These are phyloP conservation scores for Obelidium mucronatum DNA, from an alignment of 192 early-diverging fungal species.

Conservation along the genomic window DNA sequence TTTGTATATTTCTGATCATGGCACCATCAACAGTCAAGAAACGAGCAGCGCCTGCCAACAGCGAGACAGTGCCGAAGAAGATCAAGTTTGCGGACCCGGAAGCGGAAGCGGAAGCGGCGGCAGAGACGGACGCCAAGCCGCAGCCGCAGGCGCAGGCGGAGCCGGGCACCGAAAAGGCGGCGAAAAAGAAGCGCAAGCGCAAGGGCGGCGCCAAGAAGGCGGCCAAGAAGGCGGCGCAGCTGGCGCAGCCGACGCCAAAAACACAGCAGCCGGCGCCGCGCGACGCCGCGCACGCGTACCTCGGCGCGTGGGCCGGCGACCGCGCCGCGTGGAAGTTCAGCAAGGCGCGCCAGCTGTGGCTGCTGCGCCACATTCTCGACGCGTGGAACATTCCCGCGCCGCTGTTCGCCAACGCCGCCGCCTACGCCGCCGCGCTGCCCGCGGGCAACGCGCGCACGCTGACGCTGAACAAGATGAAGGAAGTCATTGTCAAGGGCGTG, in stretches of 20 bases:
- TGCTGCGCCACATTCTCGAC: conserved; percentile 17
- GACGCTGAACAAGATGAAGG: neutral
- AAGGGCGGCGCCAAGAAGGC: conserved; percentile 12
- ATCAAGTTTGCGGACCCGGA: conserved; percentile 15
- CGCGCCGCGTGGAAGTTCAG: conserved; percentile 23
- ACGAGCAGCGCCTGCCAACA: too few species aligned
- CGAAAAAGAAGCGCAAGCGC: conserved; percentile 19
- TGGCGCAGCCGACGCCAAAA: conserved; percentile 1
- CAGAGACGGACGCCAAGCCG: neutral
- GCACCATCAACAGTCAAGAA: neutral
- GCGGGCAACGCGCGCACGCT: conserved; percentile 20
- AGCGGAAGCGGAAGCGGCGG: neutral
- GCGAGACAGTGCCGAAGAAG: neutral
- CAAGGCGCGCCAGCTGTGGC: conserved; percentile 26
- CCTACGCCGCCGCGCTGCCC: conserved; percentile 3
- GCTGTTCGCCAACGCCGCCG: conserved; percentile 11
- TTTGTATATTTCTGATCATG: too few species aligned
- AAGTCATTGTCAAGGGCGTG: conserved; percentile 1
- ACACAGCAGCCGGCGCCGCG: conserved; percentile 9
- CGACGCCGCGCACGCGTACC: conserved; percentile 1
- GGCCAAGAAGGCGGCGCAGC: conserved; percentile 9
- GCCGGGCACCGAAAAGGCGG: neutral
- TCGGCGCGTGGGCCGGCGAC: neutral
- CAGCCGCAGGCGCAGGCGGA: neutral
- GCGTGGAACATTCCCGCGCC: neutral